These are phyloP conservation scores for Tuber melanosporum DNA, from an alignment of 495 filamentous ascomycete genomes.

Conservation along the genomic window DNA sequence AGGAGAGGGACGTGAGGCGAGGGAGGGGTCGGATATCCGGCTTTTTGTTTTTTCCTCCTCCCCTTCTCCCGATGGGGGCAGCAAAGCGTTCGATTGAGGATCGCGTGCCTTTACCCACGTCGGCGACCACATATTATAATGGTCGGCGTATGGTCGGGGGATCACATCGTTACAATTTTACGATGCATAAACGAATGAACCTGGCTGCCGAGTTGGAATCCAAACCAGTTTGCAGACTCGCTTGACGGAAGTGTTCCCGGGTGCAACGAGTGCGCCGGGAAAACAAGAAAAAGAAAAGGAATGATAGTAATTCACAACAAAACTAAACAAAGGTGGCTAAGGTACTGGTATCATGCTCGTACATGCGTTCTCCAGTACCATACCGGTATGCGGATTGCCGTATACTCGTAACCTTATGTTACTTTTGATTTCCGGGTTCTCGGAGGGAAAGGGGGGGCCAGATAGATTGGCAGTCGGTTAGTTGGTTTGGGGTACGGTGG, in stretches of 20 bases:
- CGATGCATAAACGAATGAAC: neutral
- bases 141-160: slow-evolving; percentile 1
- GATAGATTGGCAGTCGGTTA: neutral
- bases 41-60: neutral
- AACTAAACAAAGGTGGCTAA: neutral
- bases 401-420: neutral
- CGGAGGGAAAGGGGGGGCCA: neutral
- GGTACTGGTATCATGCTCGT: neutral
- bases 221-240: slow-evolving; percentile 1
- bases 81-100: neutral
- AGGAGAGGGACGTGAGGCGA: neutral
- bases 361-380: neutral
- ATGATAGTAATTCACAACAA: neutral
- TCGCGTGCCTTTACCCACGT: neutral
- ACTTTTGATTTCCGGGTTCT: neutral
- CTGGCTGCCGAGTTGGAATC: neutral
- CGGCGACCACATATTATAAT: slow-evolving; percentile 1
- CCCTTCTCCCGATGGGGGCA: neutral
- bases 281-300: neutral
- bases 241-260: slow-evolving; percentile 5
- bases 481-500: neutral
- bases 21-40: neutral
- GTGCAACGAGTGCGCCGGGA: neutral
- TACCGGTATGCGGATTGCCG: neutral
- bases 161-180: slow-evolving; percentile 3